These are phyloP conservation scores for Patellifolia procumbens DNA, from an alignment of 179 eudicot species.

Conservation along the genomic window DNA sequence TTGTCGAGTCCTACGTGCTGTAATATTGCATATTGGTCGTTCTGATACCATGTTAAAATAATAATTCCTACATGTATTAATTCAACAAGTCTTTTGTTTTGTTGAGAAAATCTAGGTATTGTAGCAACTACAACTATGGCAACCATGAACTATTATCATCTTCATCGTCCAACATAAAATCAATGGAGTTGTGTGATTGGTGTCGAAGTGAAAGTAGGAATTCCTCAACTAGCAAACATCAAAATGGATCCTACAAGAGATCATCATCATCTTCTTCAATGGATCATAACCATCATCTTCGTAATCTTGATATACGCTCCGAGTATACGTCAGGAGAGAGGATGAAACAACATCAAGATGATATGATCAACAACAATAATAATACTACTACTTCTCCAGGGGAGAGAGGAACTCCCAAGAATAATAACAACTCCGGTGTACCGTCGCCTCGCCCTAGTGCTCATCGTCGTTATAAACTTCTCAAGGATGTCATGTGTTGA, in stretches of 20 bases:
- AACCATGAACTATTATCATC: constrained; percentile 13
- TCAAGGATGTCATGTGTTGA: constrained; percentile 92
- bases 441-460: constrained; percentile 65
- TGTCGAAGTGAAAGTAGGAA: constrained; percentile 62
- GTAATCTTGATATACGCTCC: constrained; percentile 18
- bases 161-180: constrained; percentile 9
- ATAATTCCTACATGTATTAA: too few relatives aligned
- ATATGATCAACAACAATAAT: not conserved
- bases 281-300: not conserved
- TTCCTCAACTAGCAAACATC: constrained; percentile 12
- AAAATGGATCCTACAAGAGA: constrained; percentile 18
- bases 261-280: constrained; percentile 3
- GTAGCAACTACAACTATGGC: constrained; percentile 72
- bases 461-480: constrained; percentile 82
- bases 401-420: constrained; percentile 17
- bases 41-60: not conserved
- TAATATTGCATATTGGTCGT: not conserved
- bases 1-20: too few relatives aligned
- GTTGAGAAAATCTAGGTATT: constrained; percentile 44
- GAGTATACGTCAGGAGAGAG: constrained; percentile 41
- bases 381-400: constrained; percentile 23
- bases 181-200: constrained; percentile 63
- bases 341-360: constrained; percentile 41
- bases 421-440: constrained; percentile 38
- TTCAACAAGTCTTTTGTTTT: not conserved